Evolutionary conservation across 192 early-diverging fungal species (phyloP).

Genomic region (Glomus cerebriforme): DNA sequence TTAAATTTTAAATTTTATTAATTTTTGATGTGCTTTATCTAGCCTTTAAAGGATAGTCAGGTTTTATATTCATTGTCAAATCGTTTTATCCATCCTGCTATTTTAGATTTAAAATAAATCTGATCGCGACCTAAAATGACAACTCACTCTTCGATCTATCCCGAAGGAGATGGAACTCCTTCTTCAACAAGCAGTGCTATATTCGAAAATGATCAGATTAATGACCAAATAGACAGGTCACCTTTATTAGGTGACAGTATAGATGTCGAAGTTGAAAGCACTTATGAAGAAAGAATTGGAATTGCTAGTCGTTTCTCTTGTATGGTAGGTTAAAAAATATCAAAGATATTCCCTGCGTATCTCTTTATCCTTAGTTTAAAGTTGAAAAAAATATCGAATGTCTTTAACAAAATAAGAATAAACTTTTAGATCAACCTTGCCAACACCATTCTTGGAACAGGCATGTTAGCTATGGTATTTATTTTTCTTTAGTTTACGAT

Average conservation of each 20-base stretch:
- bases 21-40: too few relatives aligned
- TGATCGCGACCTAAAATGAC: neutral
- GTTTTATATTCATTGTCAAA: too few relatives aligned
- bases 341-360: neutral
- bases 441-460: conserved; percentile 96
- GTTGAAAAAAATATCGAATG: neutral
- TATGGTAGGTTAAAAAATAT: conserved; percentile 11
- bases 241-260: neutral
- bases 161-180: neutral
- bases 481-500: neutral
- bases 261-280: neutral
- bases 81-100: too few relatives aligned
- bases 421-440: conserved; percentile 85
- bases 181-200: neutral
- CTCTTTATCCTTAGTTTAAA: neutral
- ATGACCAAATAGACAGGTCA: neutral
- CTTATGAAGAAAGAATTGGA: neutral
- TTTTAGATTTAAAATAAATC: too few relatives aligned
- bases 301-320: conserved; percentile 16
- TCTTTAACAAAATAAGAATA: too few relatives aligned
- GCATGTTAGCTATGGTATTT: conserved; percentile 94
- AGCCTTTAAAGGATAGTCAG: too few relatives aligned
- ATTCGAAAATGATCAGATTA: neutral
- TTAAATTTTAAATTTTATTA: too few relatives aligned
- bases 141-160: conserved; percentile 5